These are phyloP conservation scores for Cupressus sempervirens DNA, from an alignment of 75 land plant species.

Conservation along the genomic window DNA sequence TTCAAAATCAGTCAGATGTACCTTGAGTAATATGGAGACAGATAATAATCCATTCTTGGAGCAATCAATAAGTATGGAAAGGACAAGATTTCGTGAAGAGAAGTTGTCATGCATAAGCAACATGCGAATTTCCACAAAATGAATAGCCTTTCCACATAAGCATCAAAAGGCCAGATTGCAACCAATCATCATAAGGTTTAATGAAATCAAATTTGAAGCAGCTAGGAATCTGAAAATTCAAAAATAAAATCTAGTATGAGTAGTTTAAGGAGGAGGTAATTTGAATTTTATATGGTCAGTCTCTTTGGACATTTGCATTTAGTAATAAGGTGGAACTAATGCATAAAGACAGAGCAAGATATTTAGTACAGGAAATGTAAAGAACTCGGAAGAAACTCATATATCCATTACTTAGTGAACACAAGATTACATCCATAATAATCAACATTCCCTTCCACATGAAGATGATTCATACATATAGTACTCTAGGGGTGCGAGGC, in stretches of 20 bases:
- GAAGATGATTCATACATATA: too few relatives aligned
- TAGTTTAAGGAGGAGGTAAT: background rate
- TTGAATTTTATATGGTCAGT: background rate
- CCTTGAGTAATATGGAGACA: too few relatives aligned
- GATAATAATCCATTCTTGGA: too few relatives aligned
- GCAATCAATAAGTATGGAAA: background rate
- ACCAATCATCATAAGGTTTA: background rate
- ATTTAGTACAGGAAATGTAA: too few relatives aligned
- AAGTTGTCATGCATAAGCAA: background rate
- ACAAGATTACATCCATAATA: too few relatives aligned
- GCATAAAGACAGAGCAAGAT: too few relatives aligned
- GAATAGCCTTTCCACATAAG: background rate
- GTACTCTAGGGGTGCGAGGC: too few relatives aligned
- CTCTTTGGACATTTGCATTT: background rate
- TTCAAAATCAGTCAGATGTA: background rate
- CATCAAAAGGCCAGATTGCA: background rate
- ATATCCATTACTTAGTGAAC: too few relatives aligned
- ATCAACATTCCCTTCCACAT: too few relatives aligned
- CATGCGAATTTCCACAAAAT: background rate
- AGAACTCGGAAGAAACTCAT: too few relatives aligned
- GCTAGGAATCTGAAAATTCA: background rate
- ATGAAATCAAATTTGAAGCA: background rate
- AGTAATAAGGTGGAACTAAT: background rate
- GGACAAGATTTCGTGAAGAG: background rate
- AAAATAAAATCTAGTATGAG: background rate